Evolutionary conservation across 768 basidiomycete genomes (phyloP).

Genomic region (button mushroom (Agaricus bisporus)): DNA sequence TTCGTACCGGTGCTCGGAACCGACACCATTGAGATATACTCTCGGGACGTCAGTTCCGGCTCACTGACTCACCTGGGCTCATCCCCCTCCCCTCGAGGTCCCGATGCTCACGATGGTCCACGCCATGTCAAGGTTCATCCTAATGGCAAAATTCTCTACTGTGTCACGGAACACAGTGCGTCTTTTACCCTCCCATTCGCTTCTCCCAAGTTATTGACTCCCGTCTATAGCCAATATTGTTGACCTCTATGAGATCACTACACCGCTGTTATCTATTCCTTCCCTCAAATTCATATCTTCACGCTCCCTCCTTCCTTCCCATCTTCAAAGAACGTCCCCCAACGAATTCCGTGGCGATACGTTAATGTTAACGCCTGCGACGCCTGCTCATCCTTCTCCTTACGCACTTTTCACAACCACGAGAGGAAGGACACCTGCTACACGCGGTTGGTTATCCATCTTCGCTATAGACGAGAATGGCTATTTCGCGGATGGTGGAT

Average conservation of each 20-base stretch:
- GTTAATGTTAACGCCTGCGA: slow-evolving; percentile 33
- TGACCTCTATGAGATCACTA: slow-evolving; percentile 34
- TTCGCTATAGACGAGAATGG: slow-evolving; percentile 37
- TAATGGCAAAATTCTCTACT: slow-evolving; percentile 44
- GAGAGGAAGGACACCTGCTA: slow-evolving; percentile 29
- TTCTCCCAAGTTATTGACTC: background rate
- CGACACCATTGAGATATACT: slow-evolving; percentile 41
- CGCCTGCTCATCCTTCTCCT: slow-evolving; percentile 27
- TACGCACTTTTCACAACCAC: slow-evolving; percentile 41
- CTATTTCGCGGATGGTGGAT: slow-evolving; percentile 16
- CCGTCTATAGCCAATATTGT: slow-evolving; percentile 34
- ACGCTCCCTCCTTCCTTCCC: slow-evolving; percentile 26
- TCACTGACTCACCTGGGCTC: slow-evolving; percentile 30
- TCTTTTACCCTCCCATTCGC: background rate
- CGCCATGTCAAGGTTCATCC: slow-evolving; percentile 49
- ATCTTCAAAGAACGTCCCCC: slow-evolving; percentile 2
- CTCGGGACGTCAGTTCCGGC: slow-evolving; percentile 25
- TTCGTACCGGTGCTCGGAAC: slow-evolving; percentile 48
- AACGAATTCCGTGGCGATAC: slow-evolving; percentile 39
- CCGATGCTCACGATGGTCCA: slow-evolving; percentile 36
- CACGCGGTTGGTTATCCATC: slow-evolving; percentile 37
- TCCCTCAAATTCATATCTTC: slow-evolving; percentile 25
- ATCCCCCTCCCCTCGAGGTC: slow-evolving; percentile 32
- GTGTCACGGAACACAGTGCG: slow-evolving; percentile 48
- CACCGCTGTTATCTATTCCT: slow-evolving; percentile 9